Evolutionary conservation across 139 green algal genomes (phyloP).

Genomic region (Tetradesmus lagerheimii): DNA sequence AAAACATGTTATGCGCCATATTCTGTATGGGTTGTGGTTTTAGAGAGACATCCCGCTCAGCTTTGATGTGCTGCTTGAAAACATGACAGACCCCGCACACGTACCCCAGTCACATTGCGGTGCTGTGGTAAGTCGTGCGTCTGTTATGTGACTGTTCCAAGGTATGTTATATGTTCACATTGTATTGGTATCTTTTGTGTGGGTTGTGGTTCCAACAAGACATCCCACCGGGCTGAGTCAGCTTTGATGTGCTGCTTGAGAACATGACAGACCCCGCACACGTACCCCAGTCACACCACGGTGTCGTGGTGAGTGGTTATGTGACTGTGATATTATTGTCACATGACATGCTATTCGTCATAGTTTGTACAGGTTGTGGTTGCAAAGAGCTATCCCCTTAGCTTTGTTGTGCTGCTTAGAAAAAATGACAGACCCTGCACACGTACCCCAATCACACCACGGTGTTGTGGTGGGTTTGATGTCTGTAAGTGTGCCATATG

Average conservation of each 20-base stretch:
- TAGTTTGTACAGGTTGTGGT: too few relatives aligned
- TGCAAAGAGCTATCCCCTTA: too few relatives aligned
- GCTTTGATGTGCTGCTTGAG: constrained; percentile 33
- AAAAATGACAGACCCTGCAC: background rate
- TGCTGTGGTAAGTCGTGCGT: constrained; percentile 34
- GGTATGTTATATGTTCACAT: background rate
- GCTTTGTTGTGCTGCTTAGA: background rate
- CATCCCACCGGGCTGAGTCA: constrained; percentile 27
- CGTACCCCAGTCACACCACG: constrained; percentile 33
- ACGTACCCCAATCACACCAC: background rate
- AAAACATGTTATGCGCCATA: background rate
- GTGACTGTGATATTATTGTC: too few relatives aligned
- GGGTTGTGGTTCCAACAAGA: background rate
- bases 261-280: constrained; percentile 37
- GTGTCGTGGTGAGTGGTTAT: constrained; percentile 39
- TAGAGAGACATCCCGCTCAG: constrained; percentile 29
- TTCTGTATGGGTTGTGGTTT: too few relatives aligned
- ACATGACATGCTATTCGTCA: background rate
- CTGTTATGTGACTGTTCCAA: too few relatives aligned
- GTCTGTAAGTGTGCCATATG: too few relatives aligned
- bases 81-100: constrained; percentile 25
- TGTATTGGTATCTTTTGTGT: too few relatives aligned
- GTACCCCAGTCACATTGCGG: constrained; percentile 20
- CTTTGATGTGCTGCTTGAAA: constrained; percentile 30
- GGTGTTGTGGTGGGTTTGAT: background rate